A percentile compares a stretch with the other conserved stretches of the same genome.
Evolutionary conservation across 345 rosid genomes (phyloP).

Genomic region (Erysimum cheiranthoides): DNA sequence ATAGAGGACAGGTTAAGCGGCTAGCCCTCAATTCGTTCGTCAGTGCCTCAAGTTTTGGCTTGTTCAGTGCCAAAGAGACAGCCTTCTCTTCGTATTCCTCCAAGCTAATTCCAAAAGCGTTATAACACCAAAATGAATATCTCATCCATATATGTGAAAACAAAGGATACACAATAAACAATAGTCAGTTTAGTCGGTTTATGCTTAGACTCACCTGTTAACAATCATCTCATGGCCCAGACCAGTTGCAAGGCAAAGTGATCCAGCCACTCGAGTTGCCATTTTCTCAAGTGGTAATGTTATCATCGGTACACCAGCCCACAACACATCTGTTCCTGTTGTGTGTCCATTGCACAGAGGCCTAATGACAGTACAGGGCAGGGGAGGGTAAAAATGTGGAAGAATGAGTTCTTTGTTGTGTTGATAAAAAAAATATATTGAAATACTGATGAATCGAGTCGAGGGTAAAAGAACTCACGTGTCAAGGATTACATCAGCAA

Average conservation of each 20-base stretch:
- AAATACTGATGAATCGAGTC: background rate
- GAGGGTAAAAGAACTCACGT: slow-evolving; percentile 56
- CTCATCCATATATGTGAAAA: background rate
- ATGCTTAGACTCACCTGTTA: slow-evolving; percentile 55
- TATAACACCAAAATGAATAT: background rate
- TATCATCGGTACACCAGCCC: slow-evolving; percentile 99
- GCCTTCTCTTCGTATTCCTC: slow-evolving; percentile 94
- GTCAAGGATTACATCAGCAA: slow-evolving; percentile 97
- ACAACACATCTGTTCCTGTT: slow-evolving; percentile 93
- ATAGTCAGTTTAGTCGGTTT: slow-evolving; percentile 12
- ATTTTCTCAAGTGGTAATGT: slow-evolving; percentile 98
- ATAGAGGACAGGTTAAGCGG: slow-evolving; percentile 86
- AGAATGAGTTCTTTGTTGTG: background rate
- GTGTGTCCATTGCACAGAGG: slow-evolving; percentile 99
- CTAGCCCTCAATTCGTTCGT: slow-evolving; percentile 67
- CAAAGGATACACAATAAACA: background rate
- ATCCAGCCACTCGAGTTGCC: slow-evolving; percentile 99
- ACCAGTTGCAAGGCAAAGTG: slow-evolving; percentile 95
- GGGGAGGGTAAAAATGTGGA: background rate
- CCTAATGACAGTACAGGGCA: slow-evolving; percentile 45
- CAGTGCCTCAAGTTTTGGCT: slow-evolving; percentile 72
- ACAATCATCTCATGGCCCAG: slow-evolving; percentile 99
- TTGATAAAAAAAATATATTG: background rate
- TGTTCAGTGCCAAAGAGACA: slow-evolving; percentile 74
- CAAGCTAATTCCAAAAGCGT: slow-evolving; percentile 57